Conservation (phyloP, 1,284 basidiomycete species). For the Sparassis latifolia region DNA sequence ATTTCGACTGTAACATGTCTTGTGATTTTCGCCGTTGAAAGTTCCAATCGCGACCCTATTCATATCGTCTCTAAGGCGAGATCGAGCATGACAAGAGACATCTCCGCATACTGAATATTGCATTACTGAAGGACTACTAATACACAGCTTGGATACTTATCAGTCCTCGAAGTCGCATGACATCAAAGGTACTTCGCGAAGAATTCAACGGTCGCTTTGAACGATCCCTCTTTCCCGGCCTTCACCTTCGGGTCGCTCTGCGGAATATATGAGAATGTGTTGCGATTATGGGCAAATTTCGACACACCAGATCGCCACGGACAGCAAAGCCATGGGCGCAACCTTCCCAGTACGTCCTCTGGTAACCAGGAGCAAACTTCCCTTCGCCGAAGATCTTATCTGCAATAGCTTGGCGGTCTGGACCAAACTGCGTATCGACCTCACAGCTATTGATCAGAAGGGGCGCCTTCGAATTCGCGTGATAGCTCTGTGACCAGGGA, state of each 20-base stretch:
- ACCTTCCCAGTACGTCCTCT: slow-evolving; percentile 35
- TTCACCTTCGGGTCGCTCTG: slow-evolving; percentile 31
- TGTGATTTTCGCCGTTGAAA: too few relatives aligned
- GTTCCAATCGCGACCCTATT: too few relatives aligned
- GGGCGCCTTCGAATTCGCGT: slow-evolving; percentile 25
- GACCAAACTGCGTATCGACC: slow-evolving; percentile 28
- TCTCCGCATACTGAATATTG: not conserved
- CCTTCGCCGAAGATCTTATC: slow-evolving; percentile 37
- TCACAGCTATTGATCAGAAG: slow-evolving; percentile 40
- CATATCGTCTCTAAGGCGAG: not conserved
- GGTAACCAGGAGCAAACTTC: slow-evolving; percentile 33
- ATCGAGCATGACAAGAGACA: not conserved
- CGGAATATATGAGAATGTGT: slow-evolving; percentile 2
- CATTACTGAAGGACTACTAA: not conserved
- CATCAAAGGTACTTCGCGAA: slow-evolving; percentile 22
- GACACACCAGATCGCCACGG: slow-evolving; percentile 26
- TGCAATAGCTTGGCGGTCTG: slow-evolving; percentile 21
- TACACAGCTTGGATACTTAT: not conserved
- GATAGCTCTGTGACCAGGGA: slow-evolving; percentile 21
- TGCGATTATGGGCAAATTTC: not conserved
- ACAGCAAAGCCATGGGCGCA: slow-evolving; percentile 50
- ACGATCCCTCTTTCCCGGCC: slow-evolving; percentile 36
- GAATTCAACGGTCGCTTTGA: slow-evolving; percentile 32
- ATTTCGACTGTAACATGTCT: too few relatives aligned
- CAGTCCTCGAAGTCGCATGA: not conserved